phyloP scores from a whole-genome alignment of 129 eudicot genomes.

The Escallonia rubra region DNA sequence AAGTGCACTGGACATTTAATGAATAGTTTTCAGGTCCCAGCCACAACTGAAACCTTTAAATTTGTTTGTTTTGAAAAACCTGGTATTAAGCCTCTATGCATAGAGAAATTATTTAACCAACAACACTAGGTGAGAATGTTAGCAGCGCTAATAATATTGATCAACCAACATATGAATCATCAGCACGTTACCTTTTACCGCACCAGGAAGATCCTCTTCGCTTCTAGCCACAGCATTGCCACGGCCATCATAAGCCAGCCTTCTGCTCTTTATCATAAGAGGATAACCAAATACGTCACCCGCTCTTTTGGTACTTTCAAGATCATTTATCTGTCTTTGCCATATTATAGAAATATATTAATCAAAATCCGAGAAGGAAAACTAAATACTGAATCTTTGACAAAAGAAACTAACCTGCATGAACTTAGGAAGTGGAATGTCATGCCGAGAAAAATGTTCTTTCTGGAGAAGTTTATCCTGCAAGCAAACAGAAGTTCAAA shows the following conservation, averaged over 20 bases:
- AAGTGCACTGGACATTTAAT: no score
- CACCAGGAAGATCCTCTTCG: constrained; percentile 61
- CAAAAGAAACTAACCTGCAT: constrained; percentile 49
- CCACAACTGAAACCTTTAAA: no score
- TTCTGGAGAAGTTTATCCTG: constrained; percentile 96
- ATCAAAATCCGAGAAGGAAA: not conserved
- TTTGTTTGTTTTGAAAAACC: no score
- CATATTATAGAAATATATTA: not conserved
- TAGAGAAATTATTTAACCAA: no score
- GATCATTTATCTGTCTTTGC: constrained; percentile 58
- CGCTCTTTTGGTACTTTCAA: constrained; percentile 70
- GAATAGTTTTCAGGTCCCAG: no score
- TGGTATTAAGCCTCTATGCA: no score
- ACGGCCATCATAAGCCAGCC: constrained; percentile 97
- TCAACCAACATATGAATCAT: not conserved
- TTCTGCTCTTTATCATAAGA: constrained; percentile 85
- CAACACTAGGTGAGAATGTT: no score
- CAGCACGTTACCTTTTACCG: constrained; percentile 51
- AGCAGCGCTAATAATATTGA: not conserved
- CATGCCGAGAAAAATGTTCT: constrained; percentile 74
- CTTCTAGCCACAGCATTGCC: constrained; percentile 96
- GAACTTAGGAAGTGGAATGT: constrained; percentile 82
- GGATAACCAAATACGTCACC: constrained; percentile 86
- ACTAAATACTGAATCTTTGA: not conserved
- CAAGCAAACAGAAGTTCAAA: not conserved